Base-by-base conservation (phyloP, 1,284 basidiomycete genomes). In the Ceratorhiza oryzae-sativae region DNA sequence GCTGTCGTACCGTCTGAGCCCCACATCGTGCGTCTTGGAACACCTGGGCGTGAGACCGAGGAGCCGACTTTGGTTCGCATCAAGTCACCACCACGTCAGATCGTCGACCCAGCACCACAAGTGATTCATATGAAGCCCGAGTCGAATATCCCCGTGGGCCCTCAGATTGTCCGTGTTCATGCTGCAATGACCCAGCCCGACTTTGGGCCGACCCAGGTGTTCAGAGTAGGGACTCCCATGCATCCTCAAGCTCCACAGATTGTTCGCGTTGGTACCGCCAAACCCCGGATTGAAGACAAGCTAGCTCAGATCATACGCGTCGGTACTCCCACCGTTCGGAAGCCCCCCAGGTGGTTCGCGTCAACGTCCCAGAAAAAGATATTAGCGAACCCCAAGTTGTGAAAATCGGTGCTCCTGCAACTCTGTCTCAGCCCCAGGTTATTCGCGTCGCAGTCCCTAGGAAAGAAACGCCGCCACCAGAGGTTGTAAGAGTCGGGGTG, bases 141-240 rank as follows among this genome's bases (percentile, higher is more conserved):
- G 12, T 36, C 45, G 9, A 48, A 41, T 15, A 46, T 41, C n/a
- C 68, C 68, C 9, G 34, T 60, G n/a, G 68, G 68, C 13, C 68
- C 68, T 53, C 68, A 60, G 68, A 71, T 71, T 46, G 48, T 71
- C n/a, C 56, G 68, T n/a, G 68, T 71, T 25, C 55, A 56, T 27
- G 10, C 68, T 18, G 68, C 68, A 8, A 71, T 71, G 20, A n/a
- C 55, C 41, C 67, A 58, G 32, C 42, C 45, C 1, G 67, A 58
- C 9, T n/a, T 58, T 20, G 23, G 42, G 3, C 68, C 68, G 1
- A 27, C 68, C 3, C 56, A 71, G 20, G 68, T 71, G 5, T 71
- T 71, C 68, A 42, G 68, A 13, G 45, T 71, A 36, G 68, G 68
- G 30, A 71, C 68, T 27, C 73, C 60, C 20, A 46, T 41, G 10